Evolutionary conservation across 768 basidiomycete species (phyloP).

Genomic region (Pholiota molesta): DNA sequence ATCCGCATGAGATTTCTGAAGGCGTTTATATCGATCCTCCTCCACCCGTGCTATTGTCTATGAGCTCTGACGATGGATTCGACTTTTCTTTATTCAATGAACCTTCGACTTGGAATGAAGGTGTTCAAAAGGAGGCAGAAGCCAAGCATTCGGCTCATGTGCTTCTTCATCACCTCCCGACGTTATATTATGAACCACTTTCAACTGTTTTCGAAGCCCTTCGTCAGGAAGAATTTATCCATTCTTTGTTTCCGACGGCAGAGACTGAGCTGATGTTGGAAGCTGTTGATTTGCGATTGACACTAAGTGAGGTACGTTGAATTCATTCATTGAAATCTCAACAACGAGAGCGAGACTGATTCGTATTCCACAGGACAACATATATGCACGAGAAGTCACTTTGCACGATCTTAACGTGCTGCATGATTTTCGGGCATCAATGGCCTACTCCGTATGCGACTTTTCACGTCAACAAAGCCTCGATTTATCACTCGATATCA

Average conservation of each 20-base stretch:
- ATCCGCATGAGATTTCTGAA: conserved; percentile 65
- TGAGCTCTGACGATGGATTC: conserved; percentile 39
- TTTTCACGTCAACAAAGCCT: conserved; percentile 45
- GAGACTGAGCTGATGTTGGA: conserved; percentile 71
- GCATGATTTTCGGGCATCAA: conserved; percentile 62
- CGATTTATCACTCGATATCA: conserved; percentile 73
- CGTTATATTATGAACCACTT: conserved; percentile 78
- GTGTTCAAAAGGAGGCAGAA: conserved; percentile 21
- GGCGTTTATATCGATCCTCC: conserved; percentile 78
- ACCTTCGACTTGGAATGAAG: conserved; percentile 34
- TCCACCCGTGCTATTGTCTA: conserved; percentile 62
- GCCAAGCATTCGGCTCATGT: conserved; percentile 32
- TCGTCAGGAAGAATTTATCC: conserved; percentile 60
- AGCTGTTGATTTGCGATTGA: conserved; percentile 69
- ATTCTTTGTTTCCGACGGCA: conserved; percentile 44
- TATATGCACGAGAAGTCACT: conserved; percentile 67
- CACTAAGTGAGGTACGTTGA: conserved; percentile 62
- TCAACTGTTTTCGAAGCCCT: conserved; percentile 72
- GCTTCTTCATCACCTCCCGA: conserved; percentile 64
- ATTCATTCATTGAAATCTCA: not conserved
- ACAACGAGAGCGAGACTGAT: not conserved
- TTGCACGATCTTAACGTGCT: conserved; percentile 73
- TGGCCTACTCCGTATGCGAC: conserved; percentile 64
- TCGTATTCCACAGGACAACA: conserved; percentile 56
- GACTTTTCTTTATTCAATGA: conserved; percentile 62